Evolutionary conservation across 2,329 filamentous ascomycete species (phyloP).

Genomic region (Trichoderma polysporum): DNA sequence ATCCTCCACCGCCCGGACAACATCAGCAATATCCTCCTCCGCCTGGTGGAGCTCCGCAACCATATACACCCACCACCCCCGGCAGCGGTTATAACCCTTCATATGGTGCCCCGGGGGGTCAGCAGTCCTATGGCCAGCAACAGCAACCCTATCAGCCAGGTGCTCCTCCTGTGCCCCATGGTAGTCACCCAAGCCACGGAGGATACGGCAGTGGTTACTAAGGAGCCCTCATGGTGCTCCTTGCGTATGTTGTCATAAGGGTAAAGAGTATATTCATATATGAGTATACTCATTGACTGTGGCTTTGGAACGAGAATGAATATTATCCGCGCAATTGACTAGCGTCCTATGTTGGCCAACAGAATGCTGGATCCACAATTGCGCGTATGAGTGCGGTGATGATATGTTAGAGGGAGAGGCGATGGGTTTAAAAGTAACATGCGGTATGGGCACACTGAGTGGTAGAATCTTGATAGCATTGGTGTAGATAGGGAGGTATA

Average conservation of each 20-base stretch:
- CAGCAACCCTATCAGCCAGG: conserved; percentile 31
- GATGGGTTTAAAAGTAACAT: neutral
- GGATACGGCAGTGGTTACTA: conserved; percentile 19
- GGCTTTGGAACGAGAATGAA: neutral
- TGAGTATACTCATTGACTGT: neutral
- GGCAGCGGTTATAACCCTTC: conserved; percentile 32
- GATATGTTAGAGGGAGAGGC: neutral
- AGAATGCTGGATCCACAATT: neutral
- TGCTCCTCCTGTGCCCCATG: conserved; percentile 24
- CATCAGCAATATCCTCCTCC: conserved; percentile 30
- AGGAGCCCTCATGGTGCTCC: neutral
- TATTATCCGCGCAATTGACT: neutral
- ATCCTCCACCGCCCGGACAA: neutral
- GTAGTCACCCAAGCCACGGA: conserved; percentile 19
- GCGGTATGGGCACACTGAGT: neutral
- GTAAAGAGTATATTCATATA: neutral
- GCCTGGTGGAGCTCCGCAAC: conserved; percentile 19
- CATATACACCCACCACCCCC: neutral
- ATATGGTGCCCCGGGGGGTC: conserved; percentile 31
- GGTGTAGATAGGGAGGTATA: conserved; percentile 16
- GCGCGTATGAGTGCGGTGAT: neutral
- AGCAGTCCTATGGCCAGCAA: conserved; percentile 31
- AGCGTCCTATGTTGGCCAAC: neutral
- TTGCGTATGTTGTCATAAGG: neutral
- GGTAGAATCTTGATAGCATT: conserved; percentile 3